phyloP scores from a whole-genome alignment of 148 eudicot genomes.

The Fallopia convolvulus region DNA sequence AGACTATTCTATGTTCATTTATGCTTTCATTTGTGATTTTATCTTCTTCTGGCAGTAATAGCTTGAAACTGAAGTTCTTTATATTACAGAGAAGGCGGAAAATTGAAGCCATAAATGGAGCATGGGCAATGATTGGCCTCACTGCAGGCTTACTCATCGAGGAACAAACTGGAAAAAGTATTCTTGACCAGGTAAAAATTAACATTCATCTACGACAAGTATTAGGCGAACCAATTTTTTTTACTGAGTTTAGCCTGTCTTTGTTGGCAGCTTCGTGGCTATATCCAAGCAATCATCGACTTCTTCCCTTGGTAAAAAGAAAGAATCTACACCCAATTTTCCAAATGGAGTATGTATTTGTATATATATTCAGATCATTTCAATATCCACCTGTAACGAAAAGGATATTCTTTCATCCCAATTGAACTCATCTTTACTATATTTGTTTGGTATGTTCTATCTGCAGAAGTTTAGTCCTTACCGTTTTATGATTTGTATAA shows the following conservation, averaged over 20 bases:
- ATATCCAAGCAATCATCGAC: constrained; percentile 46
- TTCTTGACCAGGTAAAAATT: constrained; percentile 63
- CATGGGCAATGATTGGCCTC: constrained; percentile 97
- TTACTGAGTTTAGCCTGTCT: not conserved
- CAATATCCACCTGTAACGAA: not conserved
- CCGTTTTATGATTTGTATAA: not conserved
- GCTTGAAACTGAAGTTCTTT: not conserved
- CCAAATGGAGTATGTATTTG: not conserved
- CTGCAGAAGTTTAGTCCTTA: not conserved
- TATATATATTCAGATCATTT: not conserved
- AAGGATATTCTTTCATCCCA: not conserved
- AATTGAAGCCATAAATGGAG: constrained; percentile 95
- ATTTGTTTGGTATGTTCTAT: not conserved
- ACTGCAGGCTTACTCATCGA: constrained; percentile 80
- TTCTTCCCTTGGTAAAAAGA: constrained; percentile 33
- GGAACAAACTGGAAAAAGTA: constrained; percentile 68
- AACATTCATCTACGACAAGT: not conserved
- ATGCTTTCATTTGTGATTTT: not conserved
- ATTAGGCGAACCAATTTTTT: not conserved
- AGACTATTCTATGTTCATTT: not conserved
- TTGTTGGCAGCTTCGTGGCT: constrained; percentile 55
- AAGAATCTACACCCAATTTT: not conserved
- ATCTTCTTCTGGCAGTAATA: not conserved
- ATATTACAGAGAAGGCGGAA: constrained; percentile 47
- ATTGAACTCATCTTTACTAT: not conserved